A percentile compares a stretch with the other conserved stretches of the same genome.
phyloP scores from a whole-genome alignment of 179 eudicot genomes.

The Silene coronaria region DNA sequence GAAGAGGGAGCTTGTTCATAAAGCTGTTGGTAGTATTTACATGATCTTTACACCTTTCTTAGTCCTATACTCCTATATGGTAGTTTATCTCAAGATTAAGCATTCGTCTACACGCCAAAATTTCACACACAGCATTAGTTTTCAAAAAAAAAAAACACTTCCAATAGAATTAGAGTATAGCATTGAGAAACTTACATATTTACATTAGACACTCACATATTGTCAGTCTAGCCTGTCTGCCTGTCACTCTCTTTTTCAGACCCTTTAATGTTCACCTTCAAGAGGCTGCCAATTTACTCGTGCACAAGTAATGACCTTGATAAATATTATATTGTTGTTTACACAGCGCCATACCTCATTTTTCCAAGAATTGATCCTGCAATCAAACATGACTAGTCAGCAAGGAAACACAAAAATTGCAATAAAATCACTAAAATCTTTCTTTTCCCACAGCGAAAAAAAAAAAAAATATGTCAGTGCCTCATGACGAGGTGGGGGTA shows the following conservation, averaged over 20 bases:
- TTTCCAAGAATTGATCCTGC: conserved; percentile 2
- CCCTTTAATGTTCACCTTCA: background rate
- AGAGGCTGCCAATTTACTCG: background rate
- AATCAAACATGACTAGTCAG: background rate
- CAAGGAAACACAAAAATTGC: background rate
- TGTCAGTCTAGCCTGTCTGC: background rate
- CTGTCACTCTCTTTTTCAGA: background rate
- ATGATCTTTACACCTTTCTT: background rate
- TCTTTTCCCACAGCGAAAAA: background rate
- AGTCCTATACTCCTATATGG: background rate
- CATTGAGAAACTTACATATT: conserved; percentile 4
- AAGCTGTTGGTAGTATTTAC: background rate
- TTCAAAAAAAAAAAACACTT: background rate
- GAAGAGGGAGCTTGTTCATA: background rate
- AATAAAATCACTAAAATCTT: background rate
- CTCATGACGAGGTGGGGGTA: background rate
- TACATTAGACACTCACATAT: background rate
- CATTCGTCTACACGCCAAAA: background rate
- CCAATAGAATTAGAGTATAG: background rate
- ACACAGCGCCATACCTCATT: background rate
- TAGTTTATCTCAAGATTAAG: background rate
- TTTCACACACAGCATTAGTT: background rate
- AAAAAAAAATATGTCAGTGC: background rate
- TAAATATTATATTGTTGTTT: background rate
- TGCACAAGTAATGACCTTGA: background rate